Base-by-base conservation (phyloP, 78 protist species). In the Dictyostelium firmibasis region DNA sequence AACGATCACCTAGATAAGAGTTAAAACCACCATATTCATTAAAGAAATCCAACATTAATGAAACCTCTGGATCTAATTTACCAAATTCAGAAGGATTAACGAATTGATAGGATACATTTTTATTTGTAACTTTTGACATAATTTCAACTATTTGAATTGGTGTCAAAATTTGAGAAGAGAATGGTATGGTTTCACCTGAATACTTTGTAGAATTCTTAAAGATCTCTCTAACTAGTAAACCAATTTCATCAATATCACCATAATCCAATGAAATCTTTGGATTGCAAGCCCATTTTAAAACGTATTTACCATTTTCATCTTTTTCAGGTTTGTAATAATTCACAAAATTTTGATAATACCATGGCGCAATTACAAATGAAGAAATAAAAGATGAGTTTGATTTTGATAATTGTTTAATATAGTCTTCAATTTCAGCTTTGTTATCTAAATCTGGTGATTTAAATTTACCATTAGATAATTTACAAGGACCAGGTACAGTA, bases 401-500 rank as follows among this genome's bases (percentile, higher is more conserved):
- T 76, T 33, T 76, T 38, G 41, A 76, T 76, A 33, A 27, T 23
- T 76, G 35, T n/a, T 27, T 76, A 25, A 43, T 8, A n/a, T 86
- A 50, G 3, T 43, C 27, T 43, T 86, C 82, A 38, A 86, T 60
- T 25, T 69, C 69, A n/a, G 2, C 50, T 43, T 86, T 86, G 20
- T 31, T 25, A 25, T 86, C 92, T 23, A 74, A 86, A 35, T 86
- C 67, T 53, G 83, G 92, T 20, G 50, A 4, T n/a, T 6, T 7
- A 10, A 35, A 3, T 25, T 43, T 36, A 14, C 92, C 92, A 35
- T 44, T 44, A 13, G 74, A 31, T 29, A 86, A 25, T 35, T 72
- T 11, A 9, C 7, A n/a, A 10, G 38, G 11, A n/a, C 11, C 18
- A 38, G 83, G 25, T 36, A 86, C 36, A 16, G 44, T 43, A n/a